Evolutionary conservation across 352 stramenopile species (phyloP), one percentile per base, ranked within the genome.

Genomic region (Globisporangium recalcitrans): DNA sequence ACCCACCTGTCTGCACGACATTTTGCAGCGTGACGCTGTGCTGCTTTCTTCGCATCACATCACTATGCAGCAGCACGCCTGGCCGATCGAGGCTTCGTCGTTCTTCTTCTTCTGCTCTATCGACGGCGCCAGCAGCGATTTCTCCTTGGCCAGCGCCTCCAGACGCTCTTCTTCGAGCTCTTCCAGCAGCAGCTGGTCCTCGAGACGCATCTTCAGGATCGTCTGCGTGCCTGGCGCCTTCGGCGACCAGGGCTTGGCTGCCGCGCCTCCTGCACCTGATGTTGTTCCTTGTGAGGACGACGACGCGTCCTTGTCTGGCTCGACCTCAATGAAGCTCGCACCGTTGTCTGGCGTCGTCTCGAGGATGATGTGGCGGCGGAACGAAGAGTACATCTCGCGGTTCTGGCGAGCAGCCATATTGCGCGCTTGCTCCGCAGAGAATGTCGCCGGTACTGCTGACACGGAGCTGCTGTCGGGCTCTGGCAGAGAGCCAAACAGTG

Each of bases 201-300:
- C 75, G 52, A 89, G 68, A 6, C 82, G 80, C 80, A 91, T 90
- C 27, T 78, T 69, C 34, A 78, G 71, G 71, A 91, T 91, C 24
- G 80, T 86, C 14, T 69, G 75, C 26, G 58, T 73, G 14, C 78
- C 78, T 0, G 82, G 82, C 6, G 82, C 78, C 24, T 72, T 88
- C 4, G 82, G 82, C 3, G 82, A 91, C 59, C 75, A 91, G 36
- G 82, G 80, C 34, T 88, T 88, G 31, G 77, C 67, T 13, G 34
- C 56, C 29, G 65, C 64, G 7, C 71, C 63, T 2, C 42, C 42
- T 19, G 42, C 36, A 42, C 14, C 3, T n/a, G 36, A 42, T n/a
- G 36, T n/a, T n/a, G n/a, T n/a, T n/a, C n/a, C n/a, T n/a, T n/a
- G n/a, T 10, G 10, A 40, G 14, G 36, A 42, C 19, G 36, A 42